Evolutionary conservation across 305 asterid genomes (phyloP), one percentile per base, ranked within the genome.

Genomic region (Fraxinus ornus): DNA sequence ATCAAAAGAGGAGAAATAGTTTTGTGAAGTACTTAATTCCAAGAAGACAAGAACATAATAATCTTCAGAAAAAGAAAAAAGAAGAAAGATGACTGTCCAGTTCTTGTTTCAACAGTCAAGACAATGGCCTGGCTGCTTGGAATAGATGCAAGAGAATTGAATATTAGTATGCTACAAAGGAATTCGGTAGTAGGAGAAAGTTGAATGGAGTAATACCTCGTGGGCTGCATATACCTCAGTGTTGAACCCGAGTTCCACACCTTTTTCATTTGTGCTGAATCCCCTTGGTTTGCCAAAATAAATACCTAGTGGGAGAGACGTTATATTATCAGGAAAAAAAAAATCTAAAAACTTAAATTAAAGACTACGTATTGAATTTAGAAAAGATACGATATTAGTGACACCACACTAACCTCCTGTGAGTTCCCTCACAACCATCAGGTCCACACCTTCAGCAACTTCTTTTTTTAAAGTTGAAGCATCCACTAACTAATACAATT

Each of bases 211-310:
- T 39, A 71, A 70, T 90, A 96, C 98, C 99, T 96, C 98, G 66
- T 88, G 81, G 84, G 90, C 76, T 47, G 97, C 91, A 91, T 96
- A 96, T 36, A 96, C 95, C 86, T 96, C 99, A 66, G 99, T 96
- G 86, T 96, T 96, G 89, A 91, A 96, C 74, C 97, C 99, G 79
- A 91, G 84, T 87, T 94, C 99, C 83, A 93, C 94, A 75, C 99
- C 98, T 86, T 88, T 87, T 80, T 93, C 94, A 55, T 91, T 90
- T 77, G 86, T 94, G 87, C 91, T 55, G 86, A 94, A 88, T 13
- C 99, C 99, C 85, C 98, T 92, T 57, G 98, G 99, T 83, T 94
- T 90, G 80, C 99, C 98, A 88, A 96, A 96, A 90, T 96, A 96
- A 80, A 96, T 96, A 64, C 98, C 99, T 96, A 79, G 82, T 36